Percentiles rank a stretch among this genome's conserved stretches.
Evolutionary conservation across 257 asterid genomes (phyloP).

Genomic region (Apocynum venetum): DNA sequence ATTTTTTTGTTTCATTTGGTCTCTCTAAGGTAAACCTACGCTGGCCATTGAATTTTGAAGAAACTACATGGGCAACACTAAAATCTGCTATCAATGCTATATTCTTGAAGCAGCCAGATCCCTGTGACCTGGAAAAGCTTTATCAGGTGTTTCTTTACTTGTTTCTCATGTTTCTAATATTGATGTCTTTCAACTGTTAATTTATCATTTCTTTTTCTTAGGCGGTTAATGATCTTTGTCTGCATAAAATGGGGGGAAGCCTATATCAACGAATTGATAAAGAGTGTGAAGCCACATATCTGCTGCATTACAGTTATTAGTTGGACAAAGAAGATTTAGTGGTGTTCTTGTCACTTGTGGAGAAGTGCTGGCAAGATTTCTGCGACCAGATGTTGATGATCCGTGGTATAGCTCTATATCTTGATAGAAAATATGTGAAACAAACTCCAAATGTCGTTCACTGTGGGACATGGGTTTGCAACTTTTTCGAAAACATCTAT

Average conservation of each 20-base stretch:
- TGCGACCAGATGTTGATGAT: slow-evolving; percentile 97
- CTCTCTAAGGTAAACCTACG: slow-evolving; percentile 68
- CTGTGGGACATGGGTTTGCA: slow-evolving; percentile 99
- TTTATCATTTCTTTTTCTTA: slow-evolving; percentile 27
- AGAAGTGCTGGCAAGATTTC: slow-evolving; percentile 93
- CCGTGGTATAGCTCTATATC: slow-evolving; percentile 89
- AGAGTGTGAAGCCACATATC: slow-evolving; percentile 81
- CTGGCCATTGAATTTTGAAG: slow-evolving; percentile 86
- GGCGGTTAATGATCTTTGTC: slow-evolving; percentile 93
- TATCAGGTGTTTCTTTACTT: slow-evolving; percentile 56
- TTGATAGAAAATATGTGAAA: slow-evolving; percentile 94
- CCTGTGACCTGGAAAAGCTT: slow-evolving; percentile 88
- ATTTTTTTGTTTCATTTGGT: not conserved
- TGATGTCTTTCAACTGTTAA: slow-evolving; percentile 19
- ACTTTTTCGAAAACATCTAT: slow-evolving; percentile 88
- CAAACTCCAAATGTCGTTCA: slow-evolving; percentile 85
- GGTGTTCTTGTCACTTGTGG: slow-evolving; percentile 88
- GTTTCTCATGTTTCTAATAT: slow-evolving; percentile 4
- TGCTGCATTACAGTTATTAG: slow-evolving; percentile 69
- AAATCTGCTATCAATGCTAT: slow-evolving; percentile 88
- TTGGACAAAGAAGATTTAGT: slow-evolving; percentile 87
- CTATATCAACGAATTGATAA: slow-evolving; percentile 81
- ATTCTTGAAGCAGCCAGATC: slow-evolving; percentile 89
- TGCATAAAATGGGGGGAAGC: slow-evolving; percentile 92
- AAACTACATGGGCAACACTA: slow-evolving; percentile 83